A percentile compares a stretch with the other conserved stretches of the same genome.
Evolutionary conservation across 2,329 filamentous ascomycete genomes (phyloP).

Genomic region (Blastomyces emzantsi): DNA sequence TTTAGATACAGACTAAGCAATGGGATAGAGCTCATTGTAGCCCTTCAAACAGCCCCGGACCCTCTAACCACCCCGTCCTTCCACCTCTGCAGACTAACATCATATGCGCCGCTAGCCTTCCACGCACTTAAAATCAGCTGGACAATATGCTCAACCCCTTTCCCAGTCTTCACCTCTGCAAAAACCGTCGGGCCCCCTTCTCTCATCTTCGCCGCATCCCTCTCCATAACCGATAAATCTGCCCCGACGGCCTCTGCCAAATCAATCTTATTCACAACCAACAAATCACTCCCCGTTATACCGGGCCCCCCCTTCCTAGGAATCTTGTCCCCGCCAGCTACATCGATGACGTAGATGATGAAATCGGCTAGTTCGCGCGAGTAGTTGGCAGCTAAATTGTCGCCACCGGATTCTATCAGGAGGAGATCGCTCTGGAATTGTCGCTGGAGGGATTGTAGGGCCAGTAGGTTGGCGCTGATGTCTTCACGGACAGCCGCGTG

Average conservation of each 20-base stretch:
- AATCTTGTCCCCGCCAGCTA: constrained; percentile 92
- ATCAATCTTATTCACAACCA: constrained; percentile 97
- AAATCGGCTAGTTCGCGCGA: constrained; percentile 89
- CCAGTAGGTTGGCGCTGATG: constrained; percentile 86
- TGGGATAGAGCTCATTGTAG: not conserved
- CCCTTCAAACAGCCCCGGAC: constrained; percentile 25
- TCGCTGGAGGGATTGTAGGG: constrained; percentile 77
- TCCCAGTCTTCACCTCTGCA: constrained; percentile 89
- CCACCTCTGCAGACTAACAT: constrained; percentile 37
- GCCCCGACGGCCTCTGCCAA: constrained; percentile 83
- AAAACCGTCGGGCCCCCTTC: constrained; percentile 95
- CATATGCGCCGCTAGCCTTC: constrained; percentile 73
- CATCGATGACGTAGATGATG: constrained; percentile 98
- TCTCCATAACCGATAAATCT: constrained; percentile 86
- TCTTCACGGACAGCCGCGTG: constrained; percentile 97
- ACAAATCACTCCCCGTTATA: constrained; percentile 89
- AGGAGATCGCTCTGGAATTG: constrained; percentile 74
- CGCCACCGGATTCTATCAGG: constrained; percentile 89
- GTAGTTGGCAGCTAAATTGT: constrained; percentile 97
- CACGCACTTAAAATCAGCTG: constrained; percentile 84
- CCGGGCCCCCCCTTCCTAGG: constrained; percentile 92
- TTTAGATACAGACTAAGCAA: not conserved
- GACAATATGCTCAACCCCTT: constrained; percentile 77
- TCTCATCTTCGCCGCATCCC: constrained; percentile 86
- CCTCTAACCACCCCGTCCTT: constrained; percentile 32